A percentile compares a stretch with the other conserved stretches of the same genome.
Conservation (phyloP, 345 rosid genomes). For the Citrus cavaleriei region DNA sequence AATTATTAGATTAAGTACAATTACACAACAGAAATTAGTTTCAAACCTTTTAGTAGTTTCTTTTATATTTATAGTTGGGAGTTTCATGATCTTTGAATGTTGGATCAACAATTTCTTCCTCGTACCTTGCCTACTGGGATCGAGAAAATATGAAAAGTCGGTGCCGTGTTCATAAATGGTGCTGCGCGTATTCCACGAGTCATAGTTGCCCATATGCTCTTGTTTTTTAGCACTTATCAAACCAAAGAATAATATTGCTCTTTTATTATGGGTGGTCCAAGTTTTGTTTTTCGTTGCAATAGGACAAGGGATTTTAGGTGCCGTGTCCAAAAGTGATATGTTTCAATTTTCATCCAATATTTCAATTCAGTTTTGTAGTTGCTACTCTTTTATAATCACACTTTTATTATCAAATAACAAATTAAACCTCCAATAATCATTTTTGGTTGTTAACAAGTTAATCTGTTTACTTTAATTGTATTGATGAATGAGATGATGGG, state of each 20-base stretch:
- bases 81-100: background rate
- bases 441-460: background rate
- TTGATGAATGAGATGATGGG: background rate
- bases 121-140: slow-evolving; percentile 23
- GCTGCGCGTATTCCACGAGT: background rate
- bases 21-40: background rate
- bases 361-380: background rate
- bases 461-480: background rate
- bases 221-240: background rate
- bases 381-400: background rate
- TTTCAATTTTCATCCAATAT: background rate
- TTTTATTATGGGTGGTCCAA: background rate
- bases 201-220: slow-evolving; percentile 2
- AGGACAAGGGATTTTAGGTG: background rate
- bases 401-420: background rate
- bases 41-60: background rate
- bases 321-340: background rate
- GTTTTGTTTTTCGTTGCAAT: background rate
- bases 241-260: background rate
- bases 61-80: background rate
- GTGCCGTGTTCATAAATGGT: slow-evolving; percentile 16
- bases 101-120: slow-evolving; percentile 16
- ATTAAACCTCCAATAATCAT: background rate
- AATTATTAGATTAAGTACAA: background rate
- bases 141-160: slow-evolving; percentile 15